A percentile compares a stretch with the other conserved stretches of the same genome.
Evolutionary conservation across 257 asterid genomes (phyloP).

Genomic region (Plantago ovata): DNA sequence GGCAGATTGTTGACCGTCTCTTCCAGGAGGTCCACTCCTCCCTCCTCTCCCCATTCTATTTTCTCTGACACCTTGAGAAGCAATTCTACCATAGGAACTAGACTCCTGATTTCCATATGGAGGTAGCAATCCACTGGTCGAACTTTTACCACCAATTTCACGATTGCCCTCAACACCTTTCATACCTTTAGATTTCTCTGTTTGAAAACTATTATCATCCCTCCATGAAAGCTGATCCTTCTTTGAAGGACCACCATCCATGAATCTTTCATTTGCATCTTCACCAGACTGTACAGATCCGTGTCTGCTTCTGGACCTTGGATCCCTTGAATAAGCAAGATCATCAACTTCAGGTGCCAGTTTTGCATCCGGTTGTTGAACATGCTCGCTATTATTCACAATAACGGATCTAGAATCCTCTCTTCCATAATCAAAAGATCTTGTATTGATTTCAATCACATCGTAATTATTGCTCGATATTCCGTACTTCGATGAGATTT

Average conservation of each 20-base stretch:
- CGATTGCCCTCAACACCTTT: slow-evolving; percentile 40
- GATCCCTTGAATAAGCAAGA: slow-evolving; percentile 43
- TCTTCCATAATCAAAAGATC: slow-evolving; percentile 72
- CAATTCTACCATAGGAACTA: slow-evolving; percentile 49
- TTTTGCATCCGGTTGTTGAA: slow-evolving; percentile 39
- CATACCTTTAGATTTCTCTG: slow-evolving; percentile 54
- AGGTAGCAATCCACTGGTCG: slow-evolving; percentile 57
- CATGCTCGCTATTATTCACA: slow-evolving; percentile 41
- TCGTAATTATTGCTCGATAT: slow-evolving; percentile 93
- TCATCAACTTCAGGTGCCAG: slow-evolving; percentile 45
- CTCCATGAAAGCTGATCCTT: slow-evolving; percentile 53
- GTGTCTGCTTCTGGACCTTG: slow-evolving; percentile 43
- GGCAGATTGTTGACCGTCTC: slow-evolving; percentile 66
- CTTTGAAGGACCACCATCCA: slow-evolving; percentile 40
- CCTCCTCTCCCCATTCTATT: slow-evolving; percentile 80
- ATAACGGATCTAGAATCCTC: slow-evolving; percentile 57
- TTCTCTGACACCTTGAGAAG: slow-evolving; percentile 64
- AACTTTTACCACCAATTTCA: slow-evolving; percentile 51
- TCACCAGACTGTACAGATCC: slow-evolving; percentile 55
- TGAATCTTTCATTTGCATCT: slow-evolving; percentile 51
- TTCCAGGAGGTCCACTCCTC: slow-evolving; percentile 76
- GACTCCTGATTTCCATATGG: slow-evolving; percentile 59
- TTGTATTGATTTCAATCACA: slow-evolving; percentile 96
- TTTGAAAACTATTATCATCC: slow-evolving; percentile 57
- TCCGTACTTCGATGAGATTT: slow-evolving; percentile 89